Conservation (phyloP, 1,284 basidiomycete genomes). For the Pseudozyma sp. region DNA sequence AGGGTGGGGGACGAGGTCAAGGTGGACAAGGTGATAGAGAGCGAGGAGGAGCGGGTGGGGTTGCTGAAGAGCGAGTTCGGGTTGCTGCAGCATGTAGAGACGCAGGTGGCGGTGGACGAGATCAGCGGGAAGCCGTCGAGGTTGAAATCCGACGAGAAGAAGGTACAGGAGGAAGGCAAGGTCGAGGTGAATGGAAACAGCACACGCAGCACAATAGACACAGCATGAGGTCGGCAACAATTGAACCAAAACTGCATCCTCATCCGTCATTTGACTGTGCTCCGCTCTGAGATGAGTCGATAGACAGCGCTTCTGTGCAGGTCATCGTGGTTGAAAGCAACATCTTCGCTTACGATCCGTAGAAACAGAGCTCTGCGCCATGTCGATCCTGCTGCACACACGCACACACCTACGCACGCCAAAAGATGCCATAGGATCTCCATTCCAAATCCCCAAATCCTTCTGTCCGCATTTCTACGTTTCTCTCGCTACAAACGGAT, state of each 20-base stretch:
- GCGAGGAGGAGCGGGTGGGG: constrained; percentile 30
- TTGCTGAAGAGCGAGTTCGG: constrained; percentile 32
- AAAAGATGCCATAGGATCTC: too few relatives aligned
- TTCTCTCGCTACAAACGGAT: neutral
- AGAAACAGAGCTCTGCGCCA: too few relatives aligned
- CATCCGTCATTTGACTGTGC: too few relatives aligned
- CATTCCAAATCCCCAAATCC: too few relatives aligned
- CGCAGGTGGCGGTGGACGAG: constrained; percentile 16
- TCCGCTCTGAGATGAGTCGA: too few relatives aligned
- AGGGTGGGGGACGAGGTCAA: constrained; percentile 7
- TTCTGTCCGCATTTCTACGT: too few relatives aligned
- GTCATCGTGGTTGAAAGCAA: too few relatives aligned
- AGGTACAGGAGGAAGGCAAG: neutral
- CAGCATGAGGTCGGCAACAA: too few relatives aligned
- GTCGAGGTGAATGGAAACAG: neutral
- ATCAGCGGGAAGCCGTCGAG: constrained; percentile 27
- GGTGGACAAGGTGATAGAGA: neutral
- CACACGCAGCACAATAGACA: neutral
- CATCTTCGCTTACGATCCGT: too few relatives aligned
- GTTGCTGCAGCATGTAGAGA: constrained; percentile 14
- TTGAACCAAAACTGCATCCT: too few relatives aligned
- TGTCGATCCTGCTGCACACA: neutral
- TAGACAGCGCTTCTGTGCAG: too few relatives aligned
- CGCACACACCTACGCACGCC: too few relatives aligned
- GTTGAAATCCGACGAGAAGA: constrained; percentile 1